Base-by-base conservation (phyloP, 345 rosid species). In the Citrus cavaleriei region DNA sequence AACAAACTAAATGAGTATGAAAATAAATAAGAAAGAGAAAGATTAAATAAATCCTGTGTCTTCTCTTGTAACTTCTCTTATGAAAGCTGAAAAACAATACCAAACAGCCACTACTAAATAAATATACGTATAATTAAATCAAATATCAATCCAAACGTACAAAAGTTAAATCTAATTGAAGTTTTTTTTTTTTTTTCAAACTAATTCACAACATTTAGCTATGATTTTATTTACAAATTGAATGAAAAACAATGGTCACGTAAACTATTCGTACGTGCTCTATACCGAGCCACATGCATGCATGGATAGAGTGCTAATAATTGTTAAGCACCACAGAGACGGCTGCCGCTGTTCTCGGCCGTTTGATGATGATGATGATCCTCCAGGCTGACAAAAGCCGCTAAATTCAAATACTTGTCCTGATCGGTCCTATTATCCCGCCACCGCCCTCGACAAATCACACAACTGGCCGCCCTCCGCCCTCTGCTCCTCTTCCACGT, bases 401-500 rank as follows among this genome's bases (percentile, higher is more conserved):
- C 89, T 83, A 95, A 88, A 85, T 95, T 95, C 78, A 95, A 75
- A 77, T 93, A 95, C 69, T 83, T 80, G 0, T 81, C 83, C 28
- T 81, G 83, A 64, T 72, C 46, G 27, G 25, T 51, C 55, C 71
- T 72, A 32, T 72, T 77, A 71, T 88, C 77, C 73, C 89, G 83
- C 98, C 99, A 95, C 86, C 93, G 85, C 9, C 95, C 93, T 70
- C 98, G 84, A 19, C 99, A 95, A 49, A 95, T 87, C 62, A 91
- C 98, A 60, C 97, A 93, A 28, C 75, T 89, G 1, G 86, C 87
- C 5, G 90, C 84, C 71, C 95, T 82, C 77, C 96, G 87, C 65
- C 99, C 93, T 58, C 92, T 78, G 54, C 93, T 93, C 78, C 83
- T 81, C 88, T 90, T 90, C 99, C 99, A 95, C 83, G 80, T 75